These are phyloP conservation scores for Colletotrichum theobromicola DNA, from an alignment of 2,329 filamentous ascomycete species.

Conservation along the genomic window DNA sequence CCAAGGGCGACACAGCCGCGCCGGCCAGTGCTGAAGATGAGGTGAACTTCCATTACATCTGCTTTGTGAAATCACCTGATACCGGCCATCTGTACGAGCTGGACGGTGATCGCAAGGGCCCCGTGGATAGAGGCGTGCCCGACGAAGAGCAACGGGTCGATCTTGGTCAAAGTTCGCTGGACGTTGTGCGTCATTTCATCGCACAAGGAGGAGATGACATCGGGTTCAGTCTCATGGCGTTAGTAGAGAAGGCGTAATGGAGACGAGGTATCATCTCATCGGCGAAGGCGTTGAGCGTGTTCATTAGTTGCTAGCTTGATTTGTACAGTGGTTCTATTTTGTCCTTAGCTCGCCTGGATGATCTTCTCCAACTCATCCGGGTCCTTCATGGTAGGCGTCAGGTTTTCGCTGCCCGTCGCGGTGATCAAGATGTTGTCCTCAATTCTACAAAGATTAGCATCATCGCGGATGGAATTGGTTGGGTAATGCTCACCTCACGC, in stretches of 20 bases:
- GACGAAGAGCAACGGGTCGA: slow-evolving; percentile 49
- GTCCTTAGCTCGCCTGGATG: slow-evolving; percentile 16
- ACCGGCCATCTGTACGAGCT: slow-evolving; percentile 67
- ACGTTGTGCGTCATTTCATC: slow-evolving; percentile 47
- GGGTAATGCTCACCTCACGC: slow-evolving; percentile 60
- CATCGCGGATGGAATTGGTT: neutral
- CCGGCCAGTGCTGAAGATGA: slow-evolving; percentile 64
- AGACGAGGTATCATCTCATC: neutral
- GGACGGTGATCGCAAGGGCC: slow-evolving; percentile 71
- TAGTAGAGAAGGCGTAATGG: slow-evolving; percentile 22
- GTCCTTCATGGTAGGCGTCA: slow-evolving; percentile 76
- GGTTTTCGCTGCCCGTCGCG: slow-evolving; percentile 70
- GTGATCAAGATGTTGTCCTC: slow-evolving; percentile 79
- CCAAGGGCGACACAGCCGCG: slow-evolving; percentile 64
- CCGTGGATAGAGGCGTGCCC: slow-evolving; percentile 54
- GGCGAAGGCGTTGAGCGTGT: neutral
- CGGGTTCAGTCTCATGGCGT: slow-evolving; percentile 35
- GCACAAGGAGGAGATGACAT: slow-evolving; percentile 28
- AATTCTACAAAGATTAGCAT: slow-evolving; percentile 44
- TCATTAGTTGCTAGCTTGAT: neutral
- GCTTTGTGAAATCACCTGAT: slow-evolving; percentile 65
- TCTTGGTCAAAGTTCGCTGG: slow-evolving; percentile 62
- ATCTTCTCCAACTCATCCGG: slow-evolving; percentile 65
- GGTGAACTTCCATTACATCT: slow-evolving; percentile 75
- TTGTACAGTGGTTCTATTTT: neutral